Evolutionary conservation across 306 rosid species (phyloP), one percentile per base, ranked within the genome.

Genomic region (Medicago ruthenica): DNA sequence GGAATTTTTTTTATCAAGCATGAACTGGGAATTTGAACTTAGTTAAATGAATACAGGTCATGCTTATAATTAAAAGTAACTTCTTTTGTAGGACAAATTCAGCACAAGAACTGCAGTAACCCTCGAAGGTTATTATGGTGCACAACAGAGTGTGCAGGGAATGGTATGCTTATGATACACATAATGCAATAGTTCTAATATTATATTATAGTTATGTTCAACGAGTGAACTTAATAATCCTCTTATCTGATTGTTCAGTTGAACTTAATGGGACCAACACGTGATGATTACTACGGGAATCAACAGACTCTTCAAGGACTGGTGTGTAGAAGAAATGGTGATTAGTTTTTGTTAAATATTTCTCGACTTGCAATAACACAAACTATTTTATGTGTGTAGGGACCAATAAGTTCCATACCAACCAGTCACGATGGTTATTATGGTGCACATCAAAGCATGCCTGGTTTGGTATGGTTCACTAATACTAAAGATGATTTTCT

Each of bases 241-340:
- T 17, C 65, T 47, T 58, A 37, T 80, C 70, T 81, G 64, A 85
- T 89, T 88, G 84, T 87, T 77, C 87, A 94, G 72, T 83, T 95
- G 82, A 92, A 95, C 83, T 82, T 95, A 85, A 95, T 95, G 97
- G 99, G 93, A 50, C 96, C 99, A 58, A 90, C 97, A 2, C 96
- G 99, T 7, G 99, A 95, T 55, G 89, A 87, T 85, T 95, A 90
- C 83, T 95, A 89, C 22, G 91, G 93, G 78, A 92, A 86, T 88
- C 97, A 92, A 82, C 97, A 90, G 87, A 79, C 95, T 75, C 90
- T 95, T 47, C 95, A 83, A 77, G 96, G 97, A 65, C 93, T 95
- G 89, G 98, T 95, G 87, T 66, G 96, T 84, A 63, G 9, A 68
- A 17, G 17, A 59, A 70, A 37, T 69, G 76, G 31, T 58, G 68